These are phyloP conservation scores for Ogataea dorogensis DNA, from an alignment of 805 yeast genomes.

Conservation along the genomic window DNA sequence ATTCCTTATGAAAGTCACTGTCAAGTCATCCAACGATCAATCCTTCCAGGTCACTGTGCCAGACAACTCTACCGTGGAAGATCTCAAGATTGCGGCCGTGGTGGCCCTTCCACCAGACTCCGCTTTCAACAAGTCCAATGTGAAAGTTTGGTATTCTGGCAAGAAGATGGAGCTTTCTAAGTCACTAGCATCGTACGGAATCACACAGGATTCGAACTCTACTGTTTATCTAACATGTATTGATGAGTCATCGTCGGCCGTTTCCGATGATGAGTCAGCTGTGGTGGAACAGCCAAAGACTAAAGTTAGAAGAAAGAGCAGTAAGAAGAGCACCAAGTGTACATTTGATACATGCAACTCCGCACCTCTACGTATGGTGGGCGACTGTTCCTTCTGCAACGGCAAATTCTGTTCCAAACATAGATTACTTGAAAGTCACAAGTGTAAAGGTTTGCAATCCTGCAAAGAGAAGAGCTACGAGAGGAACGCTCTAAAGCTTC, in stretches of 20 bases:
- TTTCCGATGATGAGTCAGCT: constrained; percentile 20
- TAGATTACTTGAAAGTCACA: constrained; percentile 80
- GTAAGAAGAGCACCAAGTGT: constrained; percentile 45
- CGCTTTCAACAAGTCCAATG: constrained; percentile 13
- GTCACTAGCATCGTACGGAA: constrained; percentile 29
- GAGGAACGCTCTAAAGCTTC: constrained; percentile 77
- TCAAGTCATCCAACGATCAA: constrained; percentile 36
- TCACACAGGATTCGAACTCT: constrained; percentile 27
- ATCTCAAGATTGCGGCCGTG: constrained; percentile 45
- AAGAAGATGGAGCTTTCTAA: constrained; percentile 31
- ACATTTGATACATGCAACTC: constrained; percentile 58
- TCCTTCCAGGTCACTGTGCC: constrained; percentile 47
- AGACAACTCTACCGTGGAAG: constrained; percentile 51
- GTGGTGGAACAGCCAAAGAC: constrained; percentile 21
- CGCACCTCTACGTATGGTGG: constrained; percentile 66
- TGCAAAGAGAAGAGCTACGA: constrained; percentile 85
- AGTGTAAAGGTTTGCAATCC: constrained; percentile 70
- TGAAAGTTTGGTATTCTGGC: constrained; percentile 35
- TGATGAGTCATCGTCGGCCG: constrained; percentile 23
- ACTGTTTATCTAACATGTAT: constrained; percentile 32
- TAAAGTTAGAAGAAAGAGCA: constrained; percentile 33
- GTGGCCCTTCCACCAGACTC: constrained; percentile 36
- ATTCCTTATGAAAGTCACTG: constrained; percentile 44
- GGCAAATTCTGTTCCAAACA: constrained; percentile 88
- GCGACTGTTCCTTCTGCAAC: constrained; percentile 80